phyloP scores from a whole-genome alignment of 2,329 filamentous ascomycete species.

The Phaeosphaeriaceae sp. region DNA sequence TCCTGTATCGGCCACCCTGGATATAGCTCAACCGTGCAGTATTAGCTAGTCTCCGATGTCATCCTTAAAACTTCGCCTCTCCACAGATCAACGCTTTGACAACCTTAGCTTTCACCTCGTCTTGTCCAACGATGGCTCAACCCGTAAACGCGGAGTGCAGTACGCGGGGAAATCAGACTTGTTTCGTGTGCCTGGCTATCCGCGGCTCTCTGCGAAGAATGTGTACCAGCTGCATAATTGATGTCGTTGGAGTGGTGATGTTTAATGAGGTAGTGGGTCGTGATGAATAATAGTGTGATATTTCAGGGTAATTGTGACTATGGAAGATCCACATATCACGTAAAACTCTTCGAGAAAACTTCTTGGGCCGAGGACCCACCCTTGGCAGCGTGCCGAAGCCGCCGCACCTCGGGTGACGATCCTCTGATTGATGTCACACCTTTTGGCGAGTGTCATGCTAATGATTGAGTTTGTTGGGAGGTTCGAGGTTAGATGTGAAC shows the following conservation, averaged over 20 bases:
- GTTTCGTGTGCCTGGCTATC: constrained; percentile 19
- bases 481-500: background rate
- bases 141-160: constrained; percentile 29
- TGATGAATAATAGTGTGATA: constrained; percentile 36
- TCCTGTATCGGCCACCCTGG: constrained; percentile 37
- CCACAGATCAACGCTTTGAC: constrained; percentile 15
- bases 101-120: constrained; percentile 10
- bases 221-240: constrained; percentile 10
- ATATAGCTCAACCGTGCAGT: constrained; percentile 25
- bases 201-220: constrained; percentile 18
- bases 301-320: constrained; percentile 23
- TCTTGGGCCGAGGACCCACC: constrained; percentile 22
- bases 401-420: constrained; percentile 20
- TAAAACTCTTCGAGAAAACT: constrained; percentile 39
- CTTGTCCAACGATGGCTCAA: constrained; percentile 11
- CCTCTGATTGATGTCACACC: constrained; percentile 5
- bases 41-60: constrained; percentile 31
- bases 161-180: constrained; percentile 26
- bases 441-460: constrained; percentile 4
- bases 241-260: constrained; percentile 13
- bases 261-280: constrained; percentile 34
- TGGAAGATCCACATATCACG: constrained; percentile 37
- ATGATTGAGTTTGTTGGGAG: background rate
- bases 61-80: constrained; percentile 28
- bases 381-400: constrained; percentile 26